These are phyloP conservation scores for Apiospora marii DNA, from an alignment of 2,329 filamentous ascomycete genomes.

Conservation along the genomic window DNA sequence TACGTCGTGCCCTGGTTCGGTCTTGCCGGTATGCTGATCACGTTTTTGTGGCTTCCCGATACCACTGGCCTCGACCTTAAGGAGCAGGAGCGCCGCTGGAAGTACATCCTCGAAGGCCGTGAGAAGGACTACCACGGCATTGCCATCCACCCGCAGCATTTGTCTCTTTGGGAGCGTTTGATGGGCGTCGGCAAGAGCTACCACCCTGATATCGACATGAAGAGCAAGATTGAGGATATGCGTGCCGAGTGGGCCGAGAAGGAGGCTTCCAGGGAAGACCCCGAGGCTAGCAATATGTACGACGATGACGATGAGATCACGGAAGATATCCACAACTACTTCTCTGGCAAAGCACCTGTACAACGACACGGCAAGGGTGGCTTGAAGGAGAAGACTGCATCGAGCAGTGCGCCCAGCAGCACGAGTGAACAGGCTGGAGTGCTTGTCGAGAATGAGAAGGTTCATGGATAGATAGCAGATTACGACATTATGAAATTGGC, in stretches of 20 bases:
- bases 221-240: slow-evolving; percentile 87
- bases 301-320: slow-evolving; percentile 57
- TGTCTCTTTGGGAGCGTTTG: slow-evolving; percentile 87
- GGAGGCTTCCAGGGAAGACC: slow-evolving; percentile 55
- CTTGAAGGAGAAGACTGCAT: slow-evolving; percentile 35
- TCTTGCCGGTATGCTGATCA: slow-evolving; percentile 83
- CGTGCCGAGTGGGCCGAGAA: slow-evolving; percentile 66
- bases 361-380: slow-evolving; percentile 27
- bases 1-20: slow-evolving; percentile 94
- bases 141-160: slow-evolving; percentile 86
- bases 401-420: slow-evolving; percentile 10
- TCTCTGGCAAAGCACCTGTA: slow-evolving; percentile 43
- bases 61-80: slow-evolving; percentile 96
- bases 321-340: slow-evolving; percentile 62
- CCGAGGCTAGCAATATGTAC: slow-evolving; percentile 55
- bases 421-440: neutral
- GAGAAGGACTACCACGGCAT: slow-evolving; percentile 90
- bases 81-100: slow-evolving; percentile 95
- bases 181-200: slow-evolving; percentile 83
- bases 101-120: slow-evolving; percentile 80
- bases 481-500: slow-evolving; percentile 2
- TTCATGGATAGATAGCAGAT: neutral
- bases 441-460: neutral
- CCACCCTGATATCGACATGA: slow-evolving; percentile 82
- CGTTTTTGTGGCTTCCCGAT: slow-evolving; percentile 88